Base-by-base conservation (phyloP, 2,329 filamentous ascomycete genomes). In the Ascomycota sp. region DNA sequence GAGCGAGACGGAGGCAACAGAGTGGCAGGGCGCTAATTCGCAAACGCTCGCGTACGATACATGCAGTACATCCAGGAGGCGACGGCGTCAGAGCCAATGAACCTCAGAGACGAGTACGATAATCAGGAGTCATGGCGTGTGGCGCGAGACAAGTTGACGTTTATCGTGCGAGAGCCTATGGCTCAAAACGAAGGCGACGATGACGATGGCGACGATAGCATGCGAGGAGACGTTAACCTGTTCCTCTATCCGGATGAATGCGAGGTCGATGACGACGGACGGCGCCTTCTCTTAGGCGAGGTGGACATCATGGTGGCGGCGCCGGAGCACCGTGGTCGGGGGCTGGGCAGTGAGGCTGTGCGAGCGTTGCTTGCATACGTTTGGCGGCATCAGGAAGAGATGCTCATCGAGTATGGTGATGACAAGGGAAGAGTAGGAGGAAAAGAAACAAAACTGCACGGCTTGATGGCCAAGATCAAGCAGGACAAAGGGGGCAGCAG, bases 91-190 rank as follows among this genome's bases (percentile, higher is more conserved):
- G 83, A 94, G 37, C 79, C 75, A 0, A 63, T 95, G 30, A 73
- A 67, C 0, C 59, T 94, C 0, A 60, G 69, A 1, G 76, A 93
- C 46, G 86, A 95, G 58, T 82, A 89, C 51, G 67, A 70, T 29
- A 95, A 94, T 73, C 86, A 94, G 51, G 55, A 57, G n/a, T 81
- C 73, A 38, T 95, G 86, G 86, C 73, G 83, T 23, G 57, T 56
- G 13, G 79, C 89, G 25, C 52, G 57, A 19, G 85, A 95, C 53
- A 95, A 95, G 55, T 52, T 95, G 36, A 95, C 86, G 0, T 95
- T 94, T 42, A 93, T 95, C 47, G 53, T 79, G 31, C 93, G 82
- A 45, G 55, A 61, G 8, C 64, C 69, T 0, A 35, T 47, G 5
- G 23, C 30, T 3, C 27, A 35, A 5, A 28, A 31, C 4, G 12